Percentiles rank a stretch among this genome's conserved stretches.
phyloP scores from a whole-genome alignment of 78 protist species.

The Dictyostelium discoideum region DNA sequence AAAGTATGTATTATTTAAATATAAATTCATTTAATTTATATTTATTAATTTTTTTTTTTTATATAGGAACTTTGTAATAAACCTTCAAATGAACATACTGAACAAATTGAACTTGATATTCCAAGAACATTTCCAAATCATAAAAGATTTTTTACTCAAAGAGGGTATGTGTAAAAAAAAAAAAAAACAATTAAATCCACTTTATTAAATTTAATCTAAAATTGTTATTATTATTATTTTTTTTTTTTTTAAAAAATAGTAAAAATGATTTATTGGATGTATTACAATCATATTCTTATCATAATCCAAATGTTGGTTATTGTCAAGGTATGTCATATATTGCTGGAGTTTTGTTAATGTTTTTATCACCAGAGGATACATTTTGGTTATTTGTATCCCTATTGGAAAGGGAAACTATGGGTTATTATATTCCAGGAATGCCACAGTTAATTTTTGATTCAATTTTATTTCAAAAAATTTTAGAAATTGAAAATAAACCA shows the following conservation, averaged over 20 bases:
- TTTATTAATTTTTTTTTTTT: background rate
- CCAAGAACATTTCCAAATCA: slow-evolving; percentile 82
- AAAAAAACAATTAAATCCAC: background rate
- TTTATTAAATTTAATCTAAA: background rate
- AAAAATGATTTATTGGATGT: slow-evolving; percentile 67
- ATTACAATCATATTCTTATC: slow-evolving; percentile 64
- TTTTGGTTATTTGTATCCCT: slow-evolving; percentile 66
- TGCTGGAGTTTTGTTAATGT: slow-evolving; percentile 77
- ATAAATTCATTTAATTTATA: background rate
- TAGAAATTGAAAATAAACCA: slow-evolving; percentile 44
- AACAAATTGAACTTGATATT: slow-evolving; percentile 71
- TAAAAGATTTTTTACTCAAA: slow-evolving; percentile 66
- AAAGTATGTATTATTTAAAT: background rate
- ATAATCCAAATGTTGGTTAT: slow-evolving; percentile 72
- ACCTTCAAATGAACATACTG: slow-evolving; percentile 53
- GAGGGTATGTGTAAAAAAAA: slow-evolving; percentile 11
- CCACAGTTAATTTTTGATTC: slow-evolving; percentile 62
- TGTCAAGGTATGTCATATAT: slow-evolving; percentile 87
- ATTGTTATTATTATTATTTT: background rate
- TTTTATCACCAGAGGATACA: slow-evolving; percentile 50
- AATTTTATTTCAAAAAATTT: slow-evolving; percentile 35
- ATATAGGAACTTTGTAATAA: slow-evolving; percentile 19
- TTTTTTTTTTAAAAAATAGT: background rate
- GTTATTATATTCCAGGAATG: slow-evolving; percentile 72
- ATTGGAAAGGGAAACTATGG: slow-evolving; percentile 58